phyloP scores from a whole-genome alignment of 441 rosid species.

The Croton laevigatus region DNA sequence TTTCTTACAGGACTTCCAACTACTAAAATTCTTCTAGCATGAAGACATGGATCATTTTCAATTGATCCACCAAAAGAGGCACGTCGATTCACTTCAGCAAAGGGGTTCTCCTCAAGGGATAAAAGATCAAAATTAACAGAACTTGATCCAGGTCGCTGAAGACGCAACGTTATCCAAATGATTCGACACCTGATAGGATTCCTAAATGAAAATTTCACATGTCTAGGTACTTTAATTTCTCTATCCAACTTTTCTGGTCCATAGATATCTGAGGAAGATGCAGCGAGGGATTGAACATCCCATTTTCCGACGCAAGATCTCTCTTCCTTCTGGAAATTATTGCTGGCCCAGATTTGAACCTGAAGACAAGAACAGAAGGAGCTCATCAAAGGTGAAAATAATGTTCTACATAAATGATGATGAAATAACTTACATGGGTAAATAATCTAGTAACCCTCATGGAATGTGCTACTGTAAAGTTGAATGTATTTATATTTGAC shows the following conservation, averaged over 20 bases:
- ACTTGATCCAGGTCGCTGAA: conserved; percentile 79
- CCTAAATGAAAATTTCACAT: conserved; percentile 70
- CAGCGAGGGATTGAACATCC: conserved; percentile 73
- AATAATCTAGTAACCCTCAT: neutral
- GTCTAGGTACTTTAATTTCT: conserved; percentile 70
- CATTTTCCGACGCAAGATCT: conserved; percentile 88
- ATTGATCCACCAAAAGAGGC: conserved; percentile 83
- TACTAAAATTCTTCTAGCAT: conserved; percentile 77
- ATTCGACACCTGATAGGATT: conserved; percentile 83
- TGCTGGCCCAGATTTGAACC: conserved; percentile 99
- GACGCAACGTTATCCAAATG: conserved; percentile 76
- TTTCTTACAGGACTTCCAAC: conserved; percentile 57
- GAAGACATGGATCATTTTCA: conserved; percentile 76
- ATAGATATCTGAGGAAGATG: conserved; percentile 64
- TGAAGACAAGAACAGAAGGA: conserved; percentile 32
- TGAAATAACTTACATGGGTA: neutral
- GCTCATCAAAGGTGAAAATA: conserved; percentile 16
- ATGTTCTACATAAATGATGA: neutral
- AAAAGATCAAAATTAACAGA: conserved; percentile 80
- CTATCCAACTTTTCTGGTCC: conserved; percentile 64
- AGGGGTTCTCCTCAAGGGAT: conserved; percentile 87
- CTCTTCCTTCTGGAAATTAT: conserved; percentile 74
- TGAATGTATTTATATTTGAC: neutral
- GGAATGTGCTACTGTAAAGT: conserved; percentile 2
- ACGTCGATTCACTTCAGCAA: conserved; percentile 65